These are phyloP conservation scores for Salvia sclarea DNA, from an alignment of 305 asterid species.

Conservation along the genomic window DNA sequence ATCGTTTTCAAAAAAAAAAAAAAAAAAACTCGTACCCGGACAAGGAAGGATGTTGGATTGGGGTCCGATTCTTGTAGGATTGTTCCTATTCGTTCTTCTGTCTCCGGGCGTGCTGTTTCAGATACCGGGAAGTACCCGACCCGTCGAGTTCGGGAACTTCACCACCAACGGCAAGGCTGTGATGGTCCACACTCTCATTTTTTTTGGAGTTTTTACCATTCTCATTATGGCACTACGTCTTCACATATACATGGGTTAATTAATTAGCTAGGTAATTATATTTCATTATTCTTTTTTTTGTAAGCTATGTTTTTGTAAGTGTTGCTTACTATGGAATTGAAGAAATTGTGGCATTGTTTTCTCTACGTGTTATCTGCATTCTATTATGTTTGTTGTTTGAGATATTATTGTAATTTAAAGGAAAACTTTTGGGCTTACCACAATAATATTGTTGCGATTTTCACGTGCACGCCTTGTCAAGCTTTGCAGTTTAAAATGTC, in stretches of 20 bases:
- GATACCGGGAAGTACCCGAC: conserved; percentile 51
- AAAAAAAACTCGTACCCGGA: too few species aligned
- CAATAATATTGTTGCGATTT: too few species aligned
- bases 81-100: conserved; percentile 48
- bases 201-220: conserved; percentile 47
- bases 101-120: conserved; percentile 64
- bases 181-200: conserved; percentile 50
- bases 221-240: conserved; percentile 52
- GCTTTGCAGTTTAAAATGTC: neutral
- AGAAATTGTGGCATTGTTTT: neutral
- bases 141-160: conserved; percentile 54
- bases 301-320: neutral
- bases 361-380: neutral
- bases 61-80: conserved; percentile 52
- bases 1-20: neutral
- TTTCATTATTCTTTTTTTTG: neutral
- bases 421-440: too few species aligned
- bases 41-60: conserved; percentile 46
- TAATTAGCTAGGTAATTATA: neutral
- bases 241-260: conserved; percentile 42
- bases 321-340: neutral
- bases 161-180: conserved; percentile 56
- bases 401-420: too few species aligned
- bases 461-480: too few species aligned
- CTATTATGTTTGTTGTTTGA: neutral